Conservation (phyloP, 306 rosid species). For the Castanea mollissima region DNA sequence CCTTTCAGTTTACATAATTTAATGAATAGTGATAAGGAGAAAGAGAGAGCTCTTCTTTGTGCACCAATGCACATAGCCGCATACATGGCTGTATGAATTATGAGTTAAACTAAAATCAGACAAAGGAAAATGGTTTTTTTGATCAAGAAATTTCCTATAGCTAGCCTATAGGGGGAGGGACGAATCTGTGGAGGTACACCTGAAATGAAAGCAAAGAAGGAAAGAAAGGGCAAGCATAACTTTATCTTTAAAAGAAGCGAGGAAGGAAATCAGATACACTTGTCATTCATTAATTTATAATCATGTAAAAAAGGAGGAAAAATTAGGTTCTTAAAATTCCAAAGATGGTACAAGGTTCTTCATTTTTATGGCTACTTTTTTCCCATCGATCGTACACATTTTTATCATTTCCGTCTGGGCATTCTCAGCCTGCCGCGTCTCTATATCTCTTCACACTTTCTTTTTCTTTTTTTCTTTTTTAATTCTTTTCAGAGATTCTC, state of each 20-base stretch:
- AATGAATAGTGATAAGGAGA: too few relatives aligned
- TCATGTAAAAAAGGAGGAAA: neutral
- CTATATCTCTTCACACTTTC: neutral
- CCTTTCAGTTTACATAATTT: too few relatives aligned
- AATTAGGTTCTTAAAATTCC: conserved; percentile 3
- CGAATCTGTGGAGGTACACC: neutral
- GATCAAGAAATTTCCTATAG: neutral
- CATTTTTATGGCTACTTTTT: conserved; percentile 12
- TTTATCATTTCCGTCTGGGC: neutral
- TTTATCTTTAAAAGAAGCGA: neutral
- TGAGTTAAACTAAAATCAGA: neutral
- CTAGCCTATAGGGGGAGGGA: neutral
- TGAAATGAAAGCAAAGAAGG: neutral
- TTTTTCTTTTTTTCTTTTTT: neutral
- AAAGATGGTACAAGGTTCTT: conserved; percentile 20
- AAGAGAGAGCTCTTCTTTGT: too few relatives aligned
- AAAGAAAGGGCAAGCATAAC: conserved; percentile 3
- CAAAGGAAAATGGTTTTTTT: neutral
- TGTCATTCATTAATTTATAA: conserved; percentile 6
- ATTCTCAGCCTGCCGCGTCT: conserved; percentile 16
- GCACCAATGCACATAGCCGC: too few relatives aligned
- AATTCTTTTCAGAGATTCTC: neutral
- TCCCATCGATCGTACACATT: conserved; percentile 14
- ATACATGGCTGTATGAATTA: too few relatives aligned
- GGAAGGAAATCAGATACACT: neutral